phyloP scores from a whole-genome alignment of 2,329 filamentous ascomycete species.

The Stylonectria norvegica region DNA sequence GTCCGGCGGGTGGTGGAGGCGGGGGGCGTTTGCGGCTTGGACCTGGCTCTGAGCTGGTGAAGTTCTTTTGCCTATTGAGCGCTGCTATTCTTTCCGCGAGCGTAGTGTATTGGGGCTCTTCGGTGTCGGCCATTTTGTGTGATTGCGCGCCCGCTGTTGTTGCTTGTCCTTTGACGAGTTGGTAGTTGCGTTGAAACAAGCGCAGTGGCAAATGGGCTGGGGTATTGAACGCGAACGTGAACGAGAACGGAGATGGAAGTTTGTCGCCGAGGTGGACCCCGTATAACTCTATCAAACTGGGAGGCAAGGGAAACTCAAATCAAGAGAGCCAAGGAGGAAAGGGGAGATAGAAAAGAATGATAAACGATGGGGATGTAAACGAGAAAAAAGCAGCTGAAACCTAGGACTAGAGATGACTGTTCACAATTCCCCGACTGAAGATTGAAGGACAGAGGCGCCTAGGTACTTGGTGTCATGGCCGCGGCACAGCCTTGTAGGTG shows the following conservation, averaged over 20 bases:
- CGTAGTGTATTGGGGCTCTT: conserved; percentile 59
- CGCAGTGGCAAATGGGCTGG: too few relatives aligned
- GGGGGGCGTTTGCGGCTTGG: conserved; percentile 42
- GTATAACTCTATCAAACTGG: too few relatives aligned
- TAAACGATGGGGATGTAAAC: too few relatives aligned
- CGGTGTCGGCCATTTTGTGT: conserved; percentile 61
- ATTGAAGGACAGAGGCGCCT: conserved; percentile 21
- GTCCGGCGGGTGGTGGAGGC: conserved; percentile 40
- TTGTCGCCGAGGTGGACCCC: too few relatives aligned
- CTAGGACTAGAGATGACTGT: conserved; percentile 7
- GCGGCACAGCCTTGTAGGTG: conserved; percentile 26
- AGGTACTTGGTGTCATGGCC: neutral
- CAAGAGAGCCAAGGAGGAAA: too few relatives aligned
- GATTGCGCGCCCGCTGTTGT: too few relatives aligned
- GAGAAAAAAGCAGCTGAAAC: conserved; percentile 7
- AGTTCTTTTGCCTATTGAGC: conserved; percentile 59
- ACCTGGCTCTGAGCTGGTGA: conserved; percentile 41
- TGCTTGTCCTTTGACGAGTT: too few relatives aligned
- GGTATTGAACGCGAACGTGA: too few relatives aligned
- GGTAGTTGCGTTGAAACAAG: too few relatives aligned
- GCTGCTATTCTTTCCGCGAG: conserved; percentile 62
- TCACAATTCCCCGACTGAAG: conserved; percentile 10
- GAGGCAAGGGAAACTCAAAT: conserved; percentile 7
- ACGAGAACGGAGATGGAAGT: too few relatives aligned
- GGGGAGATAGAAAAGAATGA: conserved; percentile 6